These are phyloP conservation scores for Phoma sp. DNA, from an alignment of 2,329 filamentous ascomycete species.

Conservation along the genomic window DNA sequence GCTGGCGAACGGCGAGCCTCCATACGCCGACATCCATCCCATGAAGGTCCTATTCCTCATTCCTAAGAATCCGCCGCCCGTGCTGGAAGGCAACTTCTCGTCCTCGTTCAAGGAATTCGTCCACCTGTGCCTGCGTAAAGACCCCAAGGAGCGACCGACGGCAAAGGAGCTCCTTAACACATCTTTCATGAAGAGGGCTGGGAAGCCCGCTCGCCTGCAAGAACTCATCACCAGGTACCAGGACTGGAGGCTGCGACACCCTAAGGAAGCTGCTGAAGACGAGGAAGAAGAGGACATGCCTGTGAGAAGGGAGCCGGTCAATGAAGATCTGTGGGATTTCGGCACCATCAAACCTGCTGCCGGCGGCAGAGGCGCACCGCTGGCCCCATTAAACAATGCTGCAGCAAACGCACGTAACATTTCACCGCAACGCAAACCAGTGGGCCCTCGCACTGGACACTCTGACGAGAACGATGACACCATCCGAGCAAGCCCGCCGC, in stretches of 20 bases:
- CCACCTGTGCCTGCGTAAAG: constrained; percentile 77
- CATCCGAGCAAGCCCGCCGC: constrained; percentile 44
- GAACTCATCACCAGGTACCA: constrained; percentile 92
- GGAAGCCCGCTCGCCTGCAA: constrained; percentile 94
- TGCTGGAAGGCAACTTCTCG: constrained; percentile 62
- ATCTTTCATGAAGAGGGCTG: constrained; percentile 87
- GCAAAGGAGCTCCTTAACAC: constrained; percentile 88
- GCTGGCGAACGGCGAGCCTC: constrained; percentile 88
- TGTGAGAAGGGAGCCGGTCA: constrained; percentile 55
- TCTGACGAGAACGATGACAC: constrained; percentile 49
- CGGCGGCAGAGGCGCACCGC: constrained; percentile 57
- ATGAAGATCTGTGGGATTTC: constrained; percentile 98
- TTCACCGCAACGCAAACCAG: constrained; percentile 43
- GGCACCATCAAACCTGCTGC: constrained; percentile 84
- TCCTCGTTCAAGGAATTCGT: constrained; percentile 59
- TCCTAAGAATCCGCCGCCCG: constrained; percentile 88
- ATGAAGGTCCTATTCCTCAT: constrained; percentile 99
- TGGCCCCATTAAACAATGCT: constrained; percentile 78
- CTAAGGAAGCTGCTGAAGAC: constrained; percentile 66
- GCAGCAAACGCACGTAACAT: constrained; percentile 73
- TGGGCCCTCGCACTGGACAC: constrained; percentile 30
- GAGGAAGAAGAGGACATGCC: constrained; percentile 47
- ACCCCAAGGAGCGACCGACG: constrained; percentile 85
- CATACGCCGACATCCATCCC: constrained; percentile 94
- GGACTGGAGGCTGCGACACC: constrained; percentile 83